A percentile compares a stretch with the other conserved stretches of the same genome.
These are phyloP conservation scores for Poa annua DNA, from an alignment of 176 grass and related monocot species.

Conservation along the genomic window DNA sequence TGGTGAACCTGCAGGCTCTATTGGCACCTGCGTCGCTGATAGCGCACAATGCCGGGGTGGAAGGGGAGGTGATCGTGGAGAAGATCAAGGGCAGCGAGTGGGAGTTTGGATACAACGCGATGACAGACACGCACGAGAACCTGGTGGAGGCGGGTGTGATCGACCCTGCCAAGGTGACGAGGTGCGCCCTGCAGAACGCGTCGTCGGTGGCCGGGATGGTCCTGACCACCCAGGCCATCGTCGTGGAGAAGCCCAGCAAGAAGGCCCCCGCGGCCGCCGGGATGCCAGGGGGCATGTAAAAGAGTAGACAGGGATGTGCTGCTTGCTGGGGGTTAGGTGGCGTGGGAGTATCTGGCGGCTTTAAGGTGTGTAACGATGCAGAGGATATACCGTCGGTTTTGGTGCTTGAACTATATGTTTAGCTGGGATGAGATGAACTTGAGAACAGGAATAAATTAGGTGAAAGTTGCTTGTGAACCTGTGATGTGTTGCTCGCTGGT, in stretches of 20 bases:
- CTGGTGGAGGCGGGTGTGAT: conserved; percentile 83
- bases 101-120: conserved; percentile 91
- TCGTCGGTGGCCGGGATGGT: conserved; percentile 87
- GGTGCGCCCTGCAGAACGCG: conserved; percentile 80
- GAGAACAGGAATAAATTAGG: no score
- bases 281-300: conserved; percentile 45
- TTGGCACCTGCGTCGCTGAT: conserved; percentile 76
- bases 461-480: no score
- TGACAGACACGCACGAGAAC: conserved; percentile 84
- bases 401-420: no score
- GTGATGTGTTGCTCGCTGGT: background rate
- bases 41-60: conserved; percentile 85
- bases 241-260: conserved; percentile 11
- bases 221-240: conserved; percentile 37
- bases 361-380: no score
- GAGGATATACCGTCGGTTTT: no score
- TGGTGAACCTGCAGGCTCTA: conserved; percentile 51
- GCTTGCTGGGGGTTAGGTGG: background rate
- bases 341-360: no score
- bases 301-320: background rate
- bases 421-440: no score
- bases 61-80: conserved; percentile 87
- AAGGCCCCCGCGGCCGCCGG: conserved; percentile 45
- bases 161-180: conserved; percentile 79
- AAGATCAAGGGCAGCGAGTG: conserved; percentile 76